Evolutionary conservation across 106 monocot species (phyloP), one percentile per base, ranked within the genome.

Genomic region (Iris macrosiphon): DNA sequence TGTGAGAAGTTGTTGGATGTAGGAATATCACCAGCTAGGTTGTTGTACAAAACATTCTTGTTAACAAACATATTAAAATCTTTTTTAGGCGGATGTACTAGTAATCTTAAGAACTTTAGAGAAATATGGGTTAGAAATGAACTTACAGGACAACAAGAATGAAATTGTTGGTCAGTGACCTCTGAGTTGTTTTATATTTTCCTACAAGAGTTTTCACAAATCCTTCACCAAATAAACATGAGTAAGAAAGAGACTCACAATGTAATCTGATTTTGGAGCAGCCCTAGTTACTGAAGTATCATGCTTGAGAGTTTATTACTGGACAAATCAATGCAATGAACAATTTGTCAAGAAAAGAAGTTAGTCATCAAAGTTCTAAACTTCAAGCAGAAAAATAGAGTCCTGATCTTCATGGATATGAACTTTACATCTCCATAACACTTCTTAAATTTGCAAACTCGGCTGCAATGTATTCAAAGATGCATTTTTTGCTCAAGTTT

Each of bases 371-470:
- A 49, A 25, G 38, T 7, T 13, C 22, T 42, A n/a, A 46, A 20
- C 24, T 22, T 25, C 2, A 24, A 46, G 21, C 19, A 23, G 18
- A 59, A 49, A 12, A 39, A 35, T 49, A 40, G 4, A 53, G 33
- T 29, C 14, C 24, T 20, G 3, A 4, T 23, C n/a, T 23, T 35
- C 7, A 26, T 25, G 24, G 25, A 24, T 9, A 45, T 52, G 38
- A 31, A 31, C n/a, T 65, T 80, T 77, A 89, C 95, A 96, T 89
- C 60, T 85, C 85, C 85, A 89, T 72, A 28, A 96, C 47, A 68
- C 95, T 90, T 26, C 95, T 71, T 31, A 96, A 66, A 50, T 96
- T 96, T 68, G 89, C 95, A 72, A 96, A 89, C 52, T 89, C 89
- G 16, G 73, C 58, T 30, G 95, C 89, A 69, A 96, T 79, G 43